These are phyloP conservation scores for Starmerella bombi DNA, from an alignment of 805 yeast genomes.

Conservation along the genomic window DNA sequence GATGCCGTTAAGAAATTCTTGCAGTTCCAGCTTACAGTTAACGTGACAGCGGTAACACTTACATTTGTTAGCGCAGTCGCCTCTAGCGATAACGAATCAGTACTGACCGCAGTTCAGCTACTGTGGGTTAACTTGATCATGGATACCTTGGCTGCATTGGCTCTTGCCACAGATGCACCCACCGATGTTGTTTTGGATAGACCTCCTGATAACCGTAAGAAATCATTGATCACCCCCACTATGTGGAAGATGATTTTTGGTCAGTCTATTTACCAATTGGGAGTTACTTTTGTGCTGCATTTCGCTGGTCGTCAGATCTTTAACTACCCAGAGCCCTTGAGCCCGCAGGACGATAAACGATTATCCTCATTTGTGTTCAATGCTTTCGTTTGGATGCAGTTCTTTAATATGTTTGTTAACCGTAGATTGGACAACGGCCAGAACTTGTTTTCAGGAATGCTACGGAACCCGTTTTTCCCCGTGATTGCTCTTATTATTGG, in stretches of 20 bases:
- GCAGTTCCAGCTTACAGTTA: constrained; percentile 93
- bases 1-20: constrained; percentile 87
- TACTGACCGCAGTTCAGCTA: constrained; percentile 90
- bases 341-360: constrained; percentile 39
- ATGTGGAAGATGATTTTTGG: constrained; percentile 99
- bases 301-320: constrained; percentile 62
- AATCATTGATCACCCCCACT: constrained; percentile 70
- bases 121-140: constrained; percentile 95
- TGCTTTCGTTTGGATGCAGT: constrained; percentile 95
- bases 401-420: constrained; percentile 81
- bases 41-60: constrained; percentile 86
- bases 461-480: constrained; percentile 72
- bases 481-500: constrained; percentile 61
- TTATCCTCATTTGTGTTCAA: constrained; percentile 81
- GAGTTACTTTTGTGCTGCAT: constrained; percentile 66
- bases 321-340: constrained; percentile 22
- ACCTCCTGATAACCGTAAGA: constrained; percentile 69
- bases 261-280: constrained; percentile 66
- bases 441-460: constrained; percentile 71
- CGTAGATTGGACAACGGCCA: constrained; percentile 76
- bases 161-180: constrained; percentile 95
- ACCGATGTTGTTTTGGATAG: constrained; percentile 65
- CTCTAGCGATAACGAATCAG: constrained; percentile 64
- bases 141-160: constrained; percentile 97
- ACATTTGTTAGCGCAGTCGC: constrained; percentile 92